Evolutionary conservation across 139 green algal species (phyloP).

Genomic region (Dunaliella primolecta): DNA sequence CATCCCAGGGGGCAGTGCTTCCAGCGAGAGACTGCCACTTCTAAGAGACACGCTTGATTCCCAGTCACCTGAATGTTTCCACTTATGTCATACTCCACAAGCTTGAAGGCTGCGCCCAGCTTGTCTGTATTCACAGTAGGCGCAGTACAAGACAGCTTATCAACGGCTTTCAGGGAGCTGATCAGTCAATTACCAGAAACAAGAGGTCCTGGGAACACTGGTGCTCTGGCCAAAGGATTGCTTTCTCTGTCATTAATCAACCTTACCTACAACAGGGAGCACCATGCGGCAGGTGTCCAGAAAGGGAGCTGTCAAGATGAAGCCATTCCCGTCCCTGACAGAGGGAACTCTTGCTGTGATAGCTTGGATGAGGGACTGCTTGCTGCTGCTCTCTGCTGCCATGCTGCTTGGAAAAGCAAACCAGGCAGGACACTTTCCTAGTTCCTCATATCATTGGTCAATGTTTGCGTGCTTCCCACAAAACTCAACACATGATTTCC

Average conservation of each 20-base stretch:
- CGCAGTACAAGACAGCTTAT: not conserved
- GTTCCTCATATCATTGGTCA: too few relatives aligned
- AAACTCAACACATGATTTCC: too few relatives aligned
- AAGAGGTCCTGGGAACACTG: too few relatives aligned
- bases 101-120: constrained; percentile 57
- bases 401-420: too few relatives aligned
- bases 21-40: not conserved
- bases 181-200: not conserved
- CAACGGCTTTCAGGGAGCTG: not conserved
- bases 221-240: too few relatives aligned
- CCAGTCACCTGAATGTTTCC: constrained; percentile 63
- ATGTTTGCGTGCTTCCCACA: too few relatives aligned
- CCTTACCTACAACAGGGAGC: constrained; percentile 57
- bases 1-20: not conserved
- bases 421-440: too few relatives aligned
- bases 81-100: constrained; percentile 65
- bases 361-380: too few relatives aligned
- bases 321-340: constrained; percentile 40
- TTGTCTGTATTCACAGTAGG: constrained; percentile 52
- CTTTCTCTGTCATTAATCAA: not conserved
- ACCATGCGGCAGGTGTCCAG: constrained; percentile 52
- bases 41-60: not conserved
- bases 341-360: too few relatives aligned
- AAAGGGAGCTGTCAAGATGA: constrained; percentile 51
- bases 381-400: too few relatives aligned